Conservation (phyloP, 208 protist genomes). For the Trypanosoma cruzi region DNA sequence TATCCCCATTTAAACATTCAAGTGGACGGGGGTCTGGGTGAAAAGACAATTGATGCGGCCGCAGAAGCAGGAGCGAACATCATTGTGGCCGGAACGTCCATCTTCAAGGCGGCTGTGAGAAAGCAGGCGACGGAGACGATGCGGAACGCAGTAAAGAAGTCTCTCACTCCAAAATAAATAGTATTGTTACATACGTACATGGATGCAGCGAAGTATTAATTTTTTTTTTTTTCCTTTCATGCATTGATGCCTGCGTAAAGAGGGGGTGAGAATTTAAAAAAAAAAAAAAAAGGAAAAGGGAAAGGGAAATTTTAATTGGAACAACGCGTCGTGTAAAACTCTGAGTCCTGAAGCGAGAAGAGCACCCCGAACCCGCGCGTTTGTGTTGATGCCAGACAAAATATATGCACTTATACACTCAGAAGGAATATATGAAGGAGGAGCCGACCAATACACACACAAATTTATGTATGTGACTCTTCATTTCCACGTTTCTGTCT, state of each 20-base stretch:
- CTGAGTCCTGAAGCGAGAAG: too few species aligned
- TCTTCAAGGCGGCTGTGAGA: constrained; percentile 89
- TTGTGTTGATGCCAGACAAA: too few species aligned
- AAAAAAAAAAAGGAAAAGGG: too few species aligned
- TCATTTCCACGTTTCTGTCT: constrained; percentile 8
- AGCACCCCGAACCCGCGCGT: too few species aligned
- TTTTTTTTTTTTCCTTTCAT: too few species aligned
- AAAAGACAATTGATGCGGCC: constrained; percentile 92
- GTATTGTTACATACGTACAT: too few species aligned
- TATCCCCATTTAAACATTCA: constrained; percentile 96
- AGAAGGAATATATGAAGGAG: not conserved
- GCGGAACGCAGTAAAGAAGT: constrained; percentile 40
- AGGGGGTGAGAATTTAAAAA: too few species aligned
- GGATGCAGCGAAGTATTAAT: too few species aligned
- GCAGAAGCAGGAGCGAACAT: constrained; percentile 97
- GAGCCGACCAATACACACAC: not conserved
- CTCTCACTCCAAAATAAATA: constrained; percentile 19
- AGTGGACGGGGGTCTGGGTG: constrained; percentile 98
- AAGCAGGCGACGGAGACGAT: constrained; percentile 53
- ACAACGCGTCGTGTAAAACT: too few species aligned
- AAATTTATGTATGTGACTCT: constrained; percentile 12
- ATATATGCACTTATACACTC: too few species aligned
- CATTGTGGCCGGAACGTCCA: constrained; percentile 97
- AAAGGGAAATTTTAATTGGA: too few species aligned
- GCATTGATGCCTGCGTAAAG: too few species aligned